A percentile compares a stretch with the other conserved stretches of the same genome.
phyloP scores from a whole-genome alignment of 345 rosid species.

The Populus alba region DNA sequence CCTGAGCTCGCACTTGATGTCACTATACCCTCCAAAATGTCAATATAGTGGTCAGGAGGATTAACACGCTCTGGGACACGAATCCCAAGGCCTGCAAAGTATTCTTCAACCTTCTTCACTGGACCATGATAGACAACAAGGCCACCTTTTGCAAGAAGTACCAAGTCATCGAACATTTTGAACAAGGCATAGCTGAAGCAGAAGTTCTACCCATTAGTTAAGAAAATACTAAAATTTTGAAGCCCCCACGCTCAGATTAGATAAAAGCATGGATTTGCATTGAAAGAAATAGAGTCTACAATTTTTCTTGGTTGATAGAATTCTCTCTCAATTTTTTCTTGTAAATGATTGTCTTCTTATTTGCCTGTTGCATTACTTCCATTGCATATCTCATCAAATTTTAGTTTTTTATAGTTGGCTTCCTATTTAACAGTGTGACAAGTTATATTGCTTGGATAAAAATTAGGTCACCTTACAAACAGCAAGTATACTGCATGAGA shows the following conservation, averaged over 20 bases:
- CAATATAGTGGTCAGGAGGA: slow-evolving; percentile 93
- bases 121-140: slow-evolving; percentile 81
- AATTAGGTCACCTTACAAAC: no score
- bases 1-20: slow-evolving; percentile 42
- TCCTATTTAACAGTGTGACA: no score
- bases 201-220: slow-evolving; percentile 11
- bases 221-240: slow-evolving; percentile 1
- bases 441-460: no score
- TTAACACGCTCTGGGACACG: slow-evolving; percentile 77
- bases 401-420: no score
- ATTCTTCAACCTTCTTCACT: slow-evolving; percentile 67
- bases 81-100: slow-evolving; percentile 78
- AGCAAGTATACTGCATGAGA: no score
- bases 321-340: no score
- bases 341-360: no score
- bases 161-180: slow-evolving; percentile 76
- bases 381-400: no score
- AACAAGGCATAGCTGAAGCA: slow-evolving; percentile 83
- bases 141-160: slow-evolving; percentile 91
- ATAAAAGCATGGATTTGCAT: not conserved
- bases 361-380: no score
- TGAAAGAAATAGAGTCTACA: no score
- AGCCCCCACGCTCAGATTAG: not conserved
- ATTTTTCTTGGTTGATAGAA: no score
- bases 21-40: slow-evolving; percentile 81